Conservation (phyloP, 169 alveolate genomes). For the Plasmodium cynomolgi region DNA sequence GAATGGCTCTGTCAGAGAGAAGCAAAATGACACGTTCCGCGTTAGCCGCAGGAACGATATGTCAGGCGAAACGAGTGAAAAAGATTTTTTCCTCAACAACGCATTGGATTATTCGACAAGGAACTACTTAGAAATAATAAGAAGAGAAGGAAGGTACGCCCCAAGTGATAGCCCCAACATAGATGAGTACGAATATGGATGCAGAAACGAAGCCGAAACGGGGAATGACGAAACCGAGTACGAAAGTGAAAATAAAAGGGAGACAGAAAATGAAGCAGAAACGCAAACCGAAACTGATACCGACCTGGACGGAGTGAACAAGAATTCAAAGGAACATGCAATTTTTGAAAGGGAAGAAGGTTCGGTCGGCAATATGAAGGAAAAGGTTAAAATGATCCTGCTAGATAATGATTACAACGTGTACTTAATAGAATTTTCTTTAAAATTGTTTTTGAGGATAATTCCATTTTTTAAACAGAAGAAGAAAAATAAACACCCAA, state of each 20-base stretch:
- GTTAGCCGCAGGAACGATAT: neutral
- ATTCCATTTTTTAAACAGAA: constrained; percentile 55
- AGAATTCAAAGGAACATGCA: constrained; percentile 17
- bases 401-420: constrained; percentile 60
- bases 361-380: neutral
- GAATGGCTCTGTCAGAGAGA: neutral
- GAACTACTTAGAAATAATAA: constrained; percentile 28
- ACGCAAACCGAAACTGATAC: constrained; percentile 29
- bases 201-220: neutral
- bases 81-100: constrained; percentile 7
- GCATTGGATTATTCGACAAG: neutral
- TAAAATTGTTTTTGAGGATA: constrained; percentile 57
- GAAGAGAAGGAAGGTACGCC: neutral
- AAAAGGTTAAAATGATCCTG: constrained; percentile 33
- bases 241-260: constrained; percentile 40
- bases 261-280: constrained; percentile 24
- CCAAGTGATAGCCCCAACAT: neutral
- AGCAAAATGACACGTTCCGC: neutral
- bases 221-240: constrained; percentile 18
- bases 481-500: neutral
- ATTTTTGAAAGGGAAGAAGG: neutral
- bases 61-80: neutral
- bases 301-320: constrained; percentile 11
- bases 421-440: constrained; percentile 52
- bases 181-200: neutral